phyloP scores from a whole-genome alignment of 352 stramenopile genomes.

The Phytophthora idaei region DNA sequence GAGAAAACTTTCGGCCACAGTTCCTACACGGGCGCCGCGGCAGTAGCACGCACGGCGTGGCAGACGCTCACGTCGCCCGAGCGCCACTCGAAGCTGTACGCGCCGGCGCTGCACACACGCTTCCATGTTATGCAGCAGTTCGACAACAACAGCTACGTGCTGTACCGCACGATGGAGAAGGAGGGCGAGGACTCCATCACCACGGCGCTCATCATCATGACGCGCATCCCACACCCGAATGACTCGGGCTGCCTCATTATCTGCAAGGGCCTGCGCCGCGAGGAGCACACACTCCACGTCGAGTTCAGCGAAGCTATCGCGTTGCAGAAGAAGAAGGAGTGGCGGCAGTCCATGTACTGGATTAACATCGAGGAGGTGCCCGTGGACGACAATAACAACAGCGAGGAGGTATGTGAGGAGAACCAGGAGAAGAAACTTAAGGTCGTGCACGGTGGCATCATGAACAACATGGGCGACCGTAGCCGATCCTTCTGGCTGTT shows the following conservation, averaged over 20 bases:
- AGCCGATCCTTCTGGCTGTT: conserved; percentile 64
- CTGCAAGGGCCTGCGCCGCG: conserved; percentile 56
- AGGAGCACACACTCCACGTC: conserved; percentile 54
- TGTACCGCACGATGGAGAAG: conserved; percentile 66
- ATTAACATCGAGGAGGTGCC: conserved; percentile 50
- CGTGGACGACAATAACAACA: conserved; percentile 21
- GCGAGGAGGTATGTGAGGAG: conserved; percentile 11
- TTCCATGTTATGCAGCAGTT: conserved; percentile 68
- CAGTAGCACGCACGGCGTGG: conserved; percentile 46
- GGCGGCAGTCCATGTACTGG: conserved; percentile 66
- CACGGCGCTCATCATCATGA: conserved; percentile 63
- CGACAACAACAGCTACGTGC: conserved; percentile 55
- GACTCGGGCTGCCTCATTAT: conserved; percentile 53
- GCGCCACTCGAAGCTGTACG: conserved; percentile 56
- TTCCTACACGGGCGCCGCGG: conserved; percentile 26
- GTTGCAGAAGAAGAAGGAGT: conserved; percentile 59
- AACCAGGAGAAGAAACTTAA: conserved; percentile 33
- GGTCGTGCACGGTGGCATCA: conserved; percentile 59
- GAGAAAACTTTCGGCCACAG: conserved; percentile 46
- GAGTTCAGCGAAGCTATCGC: conserved; percentile 51
- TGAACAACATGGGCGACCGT: conserved; percentile 67
- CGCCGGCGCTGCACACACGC: conserved; percentile 52
- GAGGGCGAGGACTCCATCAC: conserved; percentile 64
- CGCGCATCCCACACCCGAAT: conserved; percentile 45
- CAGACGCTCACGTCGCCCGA: conserved; percentile 52